These are phyloP conservation scores for Dryadomyces quercivorus DNA, from an alignment of 2,329 filamentous ascomycete species.

Conservation along the genomic window DNA sequence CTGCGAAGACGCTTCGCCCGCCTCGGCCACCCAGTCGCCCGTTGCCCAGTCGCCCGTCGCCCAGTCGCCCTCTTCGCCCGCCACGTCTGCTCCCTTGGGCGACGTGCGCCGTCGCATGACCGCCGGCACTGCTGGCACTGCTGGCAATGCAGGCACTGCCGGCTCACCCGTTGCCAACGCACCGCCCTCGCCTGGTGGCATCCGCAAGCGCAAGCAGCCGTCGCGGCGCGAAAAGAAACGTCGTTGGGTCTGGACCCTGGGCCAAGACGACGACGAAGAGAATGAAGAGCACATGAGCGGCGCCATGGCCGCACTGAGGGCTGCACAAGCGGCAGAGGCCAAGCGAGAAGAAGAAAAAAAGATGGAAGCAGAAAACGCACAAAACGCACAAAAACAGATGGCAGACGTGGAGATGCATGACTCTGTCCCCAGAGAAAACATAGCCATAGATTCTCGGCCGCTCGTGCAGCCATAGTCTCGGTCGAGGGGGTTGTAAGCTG, in stretches of 20 bases:
- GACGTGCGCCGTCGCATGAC: constrained; percentile 49
- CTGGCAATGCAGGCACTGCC: constrained; percentile 18
- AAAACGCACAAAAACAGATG: background rate
- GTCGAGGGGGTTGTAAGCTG: too few relatives aligned
- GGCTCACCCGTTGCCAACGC: constrained; percentile 16
- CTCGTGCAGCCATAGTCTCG: too few relatives aligned
- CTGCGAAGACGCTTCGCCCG: constrained; percentile 41
- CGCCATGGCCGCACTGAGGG: constrained; percentile 13
- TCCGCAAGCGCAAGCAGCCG: constrained; percentile 39
- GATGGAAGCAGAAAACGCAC: too few relatives aligned
- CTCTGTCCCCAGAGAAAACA: too few relatives aligned
- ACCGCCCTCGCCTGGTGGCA: constrained; percentile 20
- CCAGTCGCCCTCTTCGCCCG: background rate
- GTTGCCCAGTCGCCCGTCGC: background rate
- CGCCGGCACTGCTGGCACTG: constrained; percentile 22
- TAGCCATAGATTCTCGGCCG: too few relatives aligned
- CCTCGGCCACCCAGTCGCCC: constrained; percentile 23
- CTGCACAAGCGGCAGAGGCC: constrained; percentile 8
- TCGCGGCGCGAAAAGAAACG: constrained; percentile 49
- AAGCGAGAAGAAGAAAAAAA: background rate
- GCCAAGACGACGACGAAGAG: constrained; percentile 33
- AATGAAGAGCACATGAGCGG: constrained; percentile 27
- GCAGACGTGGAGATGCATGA: too few relatives aligned
- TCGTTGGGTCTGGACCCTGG: constrained; percentile 56
- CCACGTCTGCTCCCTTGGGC: constrained; percentile 51